Conservation (phyloP, 208 protist genomes). For the Leishmania guyanensis region DNA sequence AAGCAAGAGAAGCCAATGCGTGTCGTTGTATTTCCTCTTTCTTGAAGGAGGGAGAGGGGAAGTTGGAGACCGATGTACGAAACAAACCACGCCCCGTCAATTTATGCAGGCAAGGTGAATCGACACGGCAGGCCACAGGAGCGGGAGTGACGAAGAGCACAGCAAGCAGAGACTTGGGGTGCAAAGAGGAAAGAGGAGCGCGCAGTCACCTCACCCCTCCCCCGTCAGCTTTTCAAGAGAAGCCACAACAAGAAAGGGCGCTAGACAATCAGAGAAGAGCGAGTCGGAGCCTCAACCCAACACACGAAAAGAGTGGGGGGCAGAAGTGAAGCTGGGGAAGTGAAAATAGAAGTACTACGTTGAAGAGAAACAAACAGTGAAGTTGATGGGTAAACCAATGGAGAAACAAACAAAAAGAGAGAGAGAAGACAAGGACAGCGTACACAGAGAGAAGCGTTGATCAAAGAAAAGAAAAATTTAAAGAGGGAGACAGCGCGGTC, state of each 20-base stretch:
- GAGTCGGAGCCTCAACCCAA: too few relatives aligned
- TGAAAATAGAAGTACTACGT: not conserved
- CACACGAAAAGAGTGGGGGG: not conserved
- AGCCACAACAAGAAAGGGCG: not conserved
- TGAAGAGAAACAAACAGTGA: conserved; percentile 2
- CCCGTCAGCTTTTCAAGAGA: not conserved
- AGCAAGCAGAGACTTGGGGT: not conserved
- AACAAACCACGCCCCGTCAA: not conserved
- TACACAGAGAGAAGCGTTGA: not conserved
- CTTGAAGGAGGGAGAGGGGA: not conserved
- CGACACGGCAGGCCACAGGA: not conserved
- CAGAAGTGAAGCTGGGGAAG: too few relatives aligned
- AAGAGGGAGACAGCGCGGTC: not conserved
- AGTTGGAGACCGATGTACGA: not conserved
- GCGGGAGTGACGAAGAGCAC: not conserved
- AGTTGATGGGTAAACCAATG: not conserved
- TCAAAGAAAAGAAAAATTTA: not conserved
- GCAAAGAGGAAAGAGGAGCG: not conserved
- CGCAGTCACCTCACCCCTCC: not conserved
- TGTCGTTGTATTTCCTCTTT: not conserved
- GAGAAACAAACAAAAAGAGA: not conserved
- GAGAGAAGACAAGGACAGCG: not conserved
- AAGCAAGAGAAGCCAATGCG: not conserved
- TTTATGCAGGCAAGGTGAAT: not conserved
- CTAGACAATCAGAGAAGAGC: not conserved